Conservation (phyloP, 352 stramenopile species). For the Globisporangium cylindrosporum region DNA sequence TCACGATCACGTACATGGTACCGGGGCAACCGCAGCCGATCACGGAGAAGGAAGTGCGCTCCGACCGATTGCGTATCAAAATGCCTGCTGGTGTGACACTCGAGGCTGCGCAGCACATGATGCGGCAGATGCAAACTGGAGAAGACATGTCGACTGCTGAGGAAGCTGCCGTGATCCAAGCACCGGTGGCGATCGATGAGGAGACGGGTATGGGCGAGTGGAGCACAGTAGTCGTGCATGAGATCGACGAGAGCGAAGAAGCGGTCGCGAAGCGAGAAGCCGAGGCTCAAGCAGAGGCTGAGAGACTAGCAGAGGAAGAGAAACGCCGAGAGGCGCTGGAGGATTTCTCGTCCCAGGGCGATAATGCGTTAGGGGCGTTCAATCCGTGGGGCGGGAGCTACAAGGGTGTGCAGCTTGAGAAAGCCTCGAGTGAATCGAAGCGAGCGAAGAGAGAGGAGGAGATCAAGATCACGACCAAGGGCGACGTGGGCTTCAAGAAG, state of each 20-base stretch:
- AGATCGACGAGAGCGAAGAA: slow-evolving; percentile 76
- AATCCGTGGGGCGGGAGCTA: slow-evolving; percentile 84
- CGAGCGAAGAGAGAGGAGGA: slow-evolving; percentile 36
- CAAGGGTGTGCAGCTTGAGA: slow-evolving; percentile 74
- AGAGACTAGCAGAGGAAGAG: slow-evolving; percentile 42
- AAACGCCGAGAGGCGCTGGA: slow-evolving; percentile 57
- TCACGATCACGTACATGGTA: slow-evolving; percentile 66
- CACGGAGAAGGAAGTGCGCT: slow-evolving; percentile 47
- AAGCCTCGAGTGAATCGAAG: slow-evolving; percentile 20
- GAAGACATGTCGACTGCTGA: slow-evolving; percentile 20
- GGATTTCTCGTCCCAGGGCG: slow-evolving; percentile 59
- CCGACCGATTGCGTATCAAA: slow-evolving; percentile 65
- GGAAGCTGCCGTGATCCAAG: slow-evolving; percentile 7
- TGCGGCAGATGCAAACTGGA: slow-evolving; percentile 38
- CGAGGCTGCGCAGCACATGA: slow-evolving; percentile 61
- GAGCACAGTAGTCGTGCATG: slow-evolving; percentile 68
- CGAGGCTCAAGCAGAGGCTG: slow-evolving; percentile 42
- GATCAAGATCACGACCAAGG: slow-evolving; percentile 46
- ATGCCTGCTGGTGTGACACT: slow-evolving; percentile 62
- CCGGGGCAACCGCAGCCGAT: slow-evolving; percentile 32
- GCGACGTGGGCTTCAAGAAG: slow-evolving; percentile 76
- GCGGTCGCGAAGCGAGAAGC: slow-evolving; percentile 45
- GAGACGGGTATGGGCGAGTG: slow-evolving; percentile 81
- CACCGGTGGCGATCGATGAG: slow-evolving; percentile 46
- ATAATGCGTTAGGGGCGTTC: slow-evolving; percentile 76